phyloP scores from a whole-genome alignment of 1,284 basidiomycete species.

The Earliella scabrosa region DNA sequence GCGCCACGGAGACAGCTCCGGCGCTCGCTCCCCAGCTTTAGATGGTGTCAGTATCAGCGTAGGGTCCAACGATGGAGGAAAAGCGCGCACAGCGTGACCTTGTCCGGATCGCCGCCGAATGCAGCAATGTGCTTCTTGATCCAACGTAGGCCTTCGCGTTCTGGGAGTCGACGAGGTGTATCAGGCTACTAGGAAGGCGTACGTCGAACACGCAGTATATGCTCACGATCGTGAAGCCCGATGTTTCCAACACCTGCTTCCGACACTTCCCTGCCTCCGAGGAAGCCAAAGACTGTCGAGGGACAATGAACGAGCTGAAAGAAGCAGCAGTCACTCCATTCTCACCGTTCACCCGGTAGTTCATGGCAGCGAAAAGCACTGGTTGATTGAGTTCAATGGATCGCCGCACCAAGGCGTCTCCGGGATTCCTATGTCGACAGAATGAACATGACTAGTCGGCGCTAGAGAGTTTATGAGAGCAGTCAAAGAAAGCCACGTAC shows the following conservation, averaged over 20 bases:
- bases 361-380: conserved; percentile 38
- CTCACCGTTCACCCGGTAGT: too few relatives aligned
- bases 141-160: conserved; percentile 57
- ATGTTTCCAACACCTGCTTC: conserved; percentile 56
- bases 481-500: background rate
- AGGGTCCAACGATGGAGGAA: too few relatives aligned
- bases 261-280: conserved; percentile 46
- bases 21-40: conserved; percentile 47
- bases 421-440: too few relatives aligned
- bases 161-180: too few relatives aligned
- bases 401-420: conserved; percentile 33
- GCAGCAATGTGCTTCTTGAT: conserved; percentile 44
- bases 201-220: too few relatives aligned
- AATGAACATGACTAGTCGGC: too few relatives aligned
- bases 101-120: conserved; percentile 46
- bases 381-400: conserved; percentile 42
- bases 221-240: conserved; percentile 58
- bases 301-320: background rate
- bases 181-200: too few relatives aligned
- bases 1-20: conserved; percentile 39
- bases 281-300: conserved; percentile 18
- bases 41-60: background rate
- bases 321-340: too few relatives aligned
- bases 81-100: conserved; percentile 35
- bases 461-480: too few relatives aligned